Evolutionary conservation across 2,329 filamentous ascomycete genomes (phyloP).

Genomic region (Sphaerulina musiva): DNA sequence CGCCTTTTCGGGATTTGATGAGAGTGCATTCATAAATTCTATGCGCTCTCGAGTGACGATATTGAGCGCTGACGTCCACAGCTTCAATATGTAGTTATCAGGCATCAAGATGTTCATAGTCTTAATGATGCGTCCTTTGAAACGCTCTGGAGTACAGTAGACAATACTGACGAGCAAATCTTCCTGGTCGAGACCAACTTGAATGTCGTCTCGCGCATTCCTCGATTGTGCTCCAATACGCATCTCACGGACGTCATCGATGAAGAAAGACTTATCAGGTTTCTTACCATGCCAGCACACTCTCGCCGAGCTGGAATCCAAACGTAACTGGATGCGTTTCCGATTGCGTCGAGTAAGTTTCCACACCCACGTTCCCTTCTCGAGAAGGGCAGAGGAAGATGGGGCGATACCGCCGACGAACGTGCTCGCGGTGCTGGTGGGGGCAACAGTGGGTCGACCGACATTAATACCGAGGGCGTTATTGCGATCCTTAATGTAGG

Average conservation of each 20-base stretch:
- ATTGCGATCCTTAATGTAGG: slow-evolving; percentile 26
- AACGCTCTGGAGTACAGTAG: slow-evolving; percentile 70
- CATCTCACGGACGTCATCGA: slow-evolving; percentile 92
- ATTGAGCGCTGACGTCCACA: slow-evolving; percentile 81
- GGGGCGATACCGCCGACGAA: slow-evolving; percentile 53
- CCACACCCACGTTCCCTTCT: slow-evolving; percentile 68
- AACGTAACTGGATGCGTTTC: slow-evolving; percentile 64
- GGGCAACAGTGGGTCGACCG: slow-evolving; percentile 29
- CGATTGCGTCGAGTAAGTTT: slow-evolving; percentile 82
- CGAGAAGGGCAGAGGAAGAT: slow-evolving; percentile 67
- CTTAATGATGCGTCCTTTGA: slow-evolving; percentile 64
- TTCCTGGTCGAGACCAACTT: slow-evolving; percentile 60
- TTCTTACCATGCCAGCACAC: slow-evolving; percentile 79
- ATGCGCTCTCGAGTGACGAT: slow-evolving; percentile 79
- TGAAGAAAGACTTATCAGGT: slow-evolving; percentile 77
- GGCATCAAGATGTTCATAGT: slow-evolving; percentile 82
- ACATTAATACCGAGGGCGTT: slow-evolving; percentile 41
- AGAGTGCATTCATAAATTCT: slow-evolving; percentile 81
- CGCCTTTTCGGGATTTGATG: slow-evolving; percentile 67
- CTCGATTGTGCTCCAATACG: slow-evolving; percentile 75
- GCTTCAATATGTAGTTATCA: slow-evolving; percentile 60
- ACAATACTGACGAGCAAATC: slow-evolving; percentile 82
- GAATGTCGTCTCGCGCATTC: slow-evolving; percentile 81
- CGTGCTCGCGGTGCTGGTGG: slow-evolving; percentile 25
- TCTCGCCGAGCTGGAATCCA: slow-evolving; percentile 77